These are phyloP conservation scores for Caloboletus firmus DNA, from an alignment of 1,284 basidiomycete genomes.

Conservation along the genomic window DNA sequence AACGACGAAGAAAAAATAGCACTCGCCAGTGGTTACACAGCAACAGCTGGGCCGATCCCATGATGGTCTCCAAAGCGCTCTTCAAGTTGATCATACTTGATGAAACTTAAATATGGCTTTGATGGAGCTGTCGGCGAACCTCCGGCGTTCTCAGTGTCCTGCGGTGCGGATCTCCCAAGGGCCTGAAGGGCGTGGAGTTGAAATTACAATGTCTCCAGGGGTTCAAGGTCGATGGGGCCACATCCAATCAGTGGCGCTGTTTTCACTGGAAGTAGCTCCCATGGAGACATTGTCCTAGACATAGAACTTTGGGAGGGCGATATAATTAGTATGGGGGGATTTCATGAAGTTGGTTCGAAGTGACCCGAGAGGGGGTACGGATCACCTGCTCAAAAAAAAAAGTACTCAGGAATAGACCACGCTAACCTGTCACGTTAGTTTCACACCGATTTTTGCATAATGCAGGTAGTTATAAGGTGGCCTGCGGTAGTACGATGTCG, in stretches of 20 bases:
- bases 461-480: not conserved
- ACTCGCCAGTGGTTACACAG: not conserved
- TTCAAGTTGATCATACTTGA: not conserved
- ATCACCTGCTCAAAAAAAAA: not conserved
- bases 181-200: not conserved
- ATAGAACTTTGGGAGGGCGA: not conserved
- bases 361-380: not conserved
- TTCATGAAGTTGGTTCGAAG: not conserved
- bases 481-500: not conserved
- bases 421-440: not conserved
- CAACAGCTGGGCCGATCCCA: not conserved
- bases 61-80: not conserved
- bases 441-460: not conserved
- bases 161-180: not conserved
- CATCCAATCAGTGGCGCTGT: not conserved
- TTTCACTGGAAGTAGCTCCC: not conserved
- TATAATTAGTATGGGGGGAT: not conserved
- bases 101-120: not conserved
- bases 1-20: not conserved
- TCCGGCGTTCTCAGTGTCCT: not conserved
- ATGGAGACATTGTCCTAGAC: constrained; percentile 11
- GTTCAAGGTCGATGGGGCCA: no score
- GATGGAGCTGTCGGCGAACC: not conserved
- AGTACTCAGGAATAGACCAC: no score
- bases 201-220: constrained; percentile 6